Evolutionary conservation across 306 rosid species (phyloP), one percentile per base, ranked within the genome.

Genomic region (Lupinus albus): DNA sequence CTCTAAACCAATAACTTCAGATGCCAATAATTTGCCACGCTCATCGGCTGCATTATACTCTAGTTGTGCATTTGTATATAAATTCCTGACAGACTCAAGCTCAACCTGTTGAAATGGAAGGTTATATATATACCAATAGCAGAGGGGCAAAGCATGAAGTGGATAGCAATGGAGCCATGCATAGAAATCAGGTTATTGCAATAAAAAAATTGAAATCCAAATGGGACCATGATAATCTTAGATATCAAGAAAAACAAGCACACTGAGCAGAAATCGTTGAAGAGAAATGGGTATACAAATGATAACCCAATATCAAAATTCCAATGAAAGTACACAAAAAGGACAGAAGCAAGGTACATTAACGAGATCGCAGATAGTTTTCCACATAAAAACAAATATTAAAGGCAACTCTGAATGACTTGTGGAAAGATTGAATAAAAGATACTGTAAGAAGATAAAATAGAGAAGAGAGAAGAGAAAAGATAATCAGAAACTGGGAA

Each of bases 11-110:
- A 90, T 94, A 65, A 94, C 97, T 85, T 94, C 99, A 14, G 97
- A 90, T 71, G 97, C 97, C 84, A 94, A 78, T 76, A 94, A 79
- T 78, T 90, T 88, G 74, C 97, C 87, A 61, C 96, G 97, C 52
- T 94, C 99, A 82, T 90, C 97, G 3, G 97, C 87, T n/a, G 99
- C 97, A 84, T 76, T 82, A 79, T 95, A 94, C 78, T 90, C 97
- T 28, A 94, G 86, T 59, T 83, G 97, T 11, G 80, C 99, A 68
- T 94, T 94, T 73, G 82, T 73, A 72, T 86, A 90, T 70, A 86
- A 96, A 78, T 49, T 82, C 82, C 79, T 85, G 79, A 94, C 32
- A 66, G 99, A 70, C 72, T 85, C 87, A 76, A 94, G 86, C 79
- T 94, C 95, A 80, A 68, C 88, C 97, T 94, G 75, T 64, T 44